Base-by-base conservation (phyloP, 169 alveolate genomes). In the Plasmodium inui region DNA sequence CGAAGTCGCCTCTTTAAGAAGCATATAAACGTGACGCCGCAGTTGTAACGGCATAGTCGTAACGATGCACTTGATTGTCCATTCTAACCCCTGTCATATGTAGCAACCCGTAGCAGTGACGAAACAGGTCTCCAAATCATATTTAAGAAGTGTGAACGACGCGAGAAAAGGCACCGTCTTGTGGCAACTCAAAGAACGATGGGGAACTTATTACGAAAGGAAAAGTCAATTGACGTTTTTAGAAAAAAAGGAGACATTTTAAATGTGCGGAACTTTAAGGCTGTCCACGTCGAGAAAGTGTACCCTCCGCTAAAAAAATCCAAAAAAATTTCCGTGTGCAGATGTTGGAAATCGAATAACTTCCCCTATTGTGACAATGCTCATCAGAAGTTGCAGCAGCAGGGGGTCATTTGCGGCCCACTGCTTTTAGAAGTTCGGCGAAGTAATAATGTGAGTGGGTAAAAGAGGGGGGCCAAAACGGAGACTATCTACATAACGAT, bases 321-420 rank as follows among this genome's bases (percentile, higher is more conserved):
- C 28, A 92, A 89, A 19, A 95, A 96, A 76, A 85, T 96, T 28
- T 95, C 98, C 3, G 84, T 96, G 7, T 96, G 98, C 94, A 93
- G 98, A 46, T 96, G 98, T 80, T 96, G 98, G 98, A 83, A 96
- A 82, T 96, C 97, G 14, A 97, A 97, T 32, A 96, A 95, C 81
- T 97, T 97, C 82, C 98, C 98, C n/a, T 81, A 95, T 9, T 97
- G 98, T 94, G 98, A 97, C 88, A 97, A 97, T 96, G 71, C 98
- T 0, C 98, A 97, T 85, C 97, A 97, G 86, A 91, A 83, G 70
- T 93, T 97, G 81, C 97, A 96, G 78, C 93, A 85, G 26, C 97
- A 96, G 83, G 98, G 97, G 5, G 85, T 96, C 67, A 88, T 96
- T 81, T 94, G 96, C 70, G 98, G 97, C 3, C 97, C 97, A 1